Evolutionary conservation across 768 basidiomycete genomes (phyloP), one percentile per base, ranked within the genome.

Genomic region (Psilocybe cubensis): DNA sequence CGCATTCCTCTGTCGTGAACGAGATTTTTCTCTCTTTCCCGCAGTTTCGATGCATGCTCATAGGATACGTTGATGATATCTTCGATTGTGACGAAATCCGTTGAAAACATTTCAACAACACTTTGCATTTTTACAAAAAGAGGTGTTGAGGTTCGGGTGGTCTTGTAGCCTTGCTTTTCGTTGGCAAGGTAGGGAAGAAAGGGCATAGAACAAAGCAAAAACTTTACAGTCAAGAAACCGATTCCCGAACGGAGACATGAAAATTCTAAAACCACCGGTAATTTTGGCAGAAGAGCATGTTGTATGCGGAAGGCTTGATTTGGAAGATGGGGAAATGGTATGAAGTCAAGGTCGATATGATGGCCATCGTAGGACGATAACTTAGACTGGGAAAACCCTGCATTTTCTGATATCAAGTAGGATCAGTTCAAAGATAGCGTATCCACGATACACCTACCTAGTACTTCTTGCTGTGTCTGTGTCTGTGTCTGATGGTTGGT

Each of bases 161-260:
- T 35, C 41, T 23, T 25, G 42, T 18, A 29, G 28, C 38, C 33
- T 44, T 40, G 7, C 24, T 38, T 27, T 2, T 44, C n/a, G 47
- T 14, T 8, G 49, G 27, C 21, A 27, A 42, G 23, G 41, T 25
- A 29, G 33, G 38, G 66, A 47, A 60, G 66, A 61, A 81, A 82
- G 3, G 83, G 80, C 4, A 82, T 51, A 3, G 78, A 67, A 52
- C 79, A 79, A 25, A 80, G 57, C 29, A 79, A 62, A 61, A 78
- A 80, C 2, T 69, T 54, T 2, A 68, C 61, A 33, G 76, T 74
- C 41, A 78, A 62, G 24, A 71, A 67, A 4, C 68, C 52, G 43
- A 79, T 60, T 27, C 66, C 68, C 0, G 74, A 57, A 8, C 76
- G 70, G 53, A 82, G 72, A 5, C 79, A 70, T 3, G 74, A 73